Evolutionary conservation across 805 yeast species (phyloP).

Genomic region (Myxozyma neotropica): DNA sequence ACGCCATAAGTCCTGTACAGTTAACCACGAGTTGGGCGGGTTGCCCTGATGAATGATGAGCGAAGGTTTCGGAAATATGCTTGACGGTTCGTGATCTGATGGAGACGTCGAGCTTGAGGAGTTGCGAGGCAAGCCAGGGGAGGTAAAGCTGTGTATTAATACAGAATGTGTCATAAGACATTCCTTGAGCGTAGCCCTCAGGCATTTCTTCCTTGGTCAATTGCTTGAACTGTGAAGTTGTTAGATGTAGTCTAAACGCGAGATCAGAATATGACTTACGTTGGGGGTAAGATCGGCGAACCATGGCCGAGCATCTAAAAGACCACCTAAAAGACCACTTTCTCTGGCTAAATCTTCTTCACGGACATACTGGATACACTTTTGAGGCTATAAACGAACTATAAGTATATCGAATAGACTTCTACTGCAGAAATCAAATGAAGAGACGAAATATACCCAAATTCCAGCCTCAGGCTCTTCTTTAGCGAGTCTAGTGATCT

Average conservation of each 20-base stretch:
- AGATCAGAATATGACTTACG: constrained; percentile 3
- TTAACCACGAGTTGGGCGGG: constrained; percentile 58
- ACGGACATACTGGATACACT: constrained; percentile 20
- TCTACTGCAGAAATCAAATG: no score
- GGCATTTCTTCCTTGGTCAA: constrained; percentile 50
- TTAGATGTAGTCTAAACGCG: not conserved
- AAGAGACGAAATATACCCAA: constrained; percentile 13
- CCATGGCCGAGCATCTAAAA: constrained; percentile 26
- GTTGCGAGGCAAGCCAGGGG: constrained; percentile 52
- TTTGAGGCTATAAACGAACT: not conserved
- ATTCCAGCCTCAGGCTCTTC: constrained; percentile 35
- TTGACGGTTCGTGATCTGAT: constrained; percentile 48
- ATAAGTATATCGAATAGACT: not conserved
- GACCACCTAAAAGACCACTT: constrained; percentile 22
- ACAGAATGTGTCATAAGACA: constrained; percentile 56
- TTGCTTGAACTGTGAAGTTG: constrained; percentile 6
- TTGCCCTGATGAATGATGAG: constrained; percentile 43
- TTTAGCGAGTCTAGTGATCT: constrained; percentile 26
- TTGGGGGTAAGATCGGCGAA: constrained; percentile 25
- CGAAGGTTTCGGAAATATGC: constrained; percentile 55
- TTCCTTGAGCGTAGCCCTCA: constrained; percentile 58
- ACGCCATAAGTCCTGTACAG: constrained; percentile 77
- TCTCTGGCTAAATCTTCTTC: constrained; percentile 15
- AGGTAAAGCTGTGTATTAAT: constrained; percentile 62
- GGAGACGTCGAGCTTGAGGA: constrained; percentile 52